These are phyloP conservation scores for Nemania sp. DNA, from an alignment of 2,329 filamentous ascomycete genomes.

Conservation along the genomic window DNA sequence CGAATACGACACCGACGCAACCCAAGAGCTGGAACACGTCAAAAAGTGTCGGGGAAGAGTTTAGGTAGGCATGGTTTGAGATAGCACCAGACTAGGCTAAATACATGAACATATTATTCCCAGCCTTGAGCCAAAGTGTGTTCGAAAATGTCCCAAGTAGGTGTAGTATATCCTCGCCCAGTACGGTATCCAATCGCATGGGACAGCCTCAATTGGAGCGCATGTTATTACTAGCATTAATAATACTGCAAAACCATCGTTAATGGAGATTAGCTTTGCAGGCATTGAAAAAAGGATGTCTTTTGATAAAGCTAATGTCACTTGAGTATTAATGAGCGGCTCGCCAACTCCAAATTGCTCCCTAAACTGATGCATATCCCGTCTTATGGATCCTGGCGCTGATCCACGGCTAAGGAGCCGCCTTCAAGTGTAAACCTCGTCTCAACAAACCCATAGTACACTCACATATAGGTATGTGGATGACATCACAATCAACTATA, in stretches of 20 bases:
- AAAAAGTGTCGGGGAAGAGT: constrained; percentile 18
- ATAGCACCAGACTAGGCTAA: neutral
- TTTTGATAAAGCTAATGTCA: no score
- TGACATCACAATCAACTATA: neutral
- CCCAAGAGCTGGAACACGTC: constrained; percentile 49
- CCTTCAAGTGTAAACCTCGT: neutral
- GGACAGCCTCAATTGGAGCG: neutral
- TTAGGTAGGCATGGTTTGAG: neutral
- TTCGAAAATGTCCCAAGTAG: neutral
- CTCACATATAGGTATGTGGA: neutral
- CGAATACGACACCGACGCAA: constrained; percentile 38
- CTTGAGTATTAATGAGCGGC: no score
- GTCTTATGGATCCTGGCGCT: neutral
- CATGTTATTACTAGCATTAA: neutral
- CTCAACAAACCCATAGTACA: neutral
- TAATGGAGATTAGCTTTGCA: neutral
- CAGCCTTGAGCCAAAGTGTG: neutral
- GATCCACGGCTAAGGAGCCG: neutral
- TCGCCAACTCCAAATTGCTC: neutral
- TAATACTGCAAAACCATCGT: neutral
- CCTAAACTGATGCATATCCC: neutral
- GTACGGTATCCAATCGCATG: no score
- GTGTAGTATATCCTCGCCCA: neutral
- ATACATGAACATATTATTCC: constrained; percentile 1
- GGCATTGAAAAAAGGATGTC: neutral